Percentiles rank a stretch among this genome's conserved stretches.
Evolutionary conservation across 257 asterid species (phyloP).

Genomic region (Nicotiana obtusifolia): DNA sequence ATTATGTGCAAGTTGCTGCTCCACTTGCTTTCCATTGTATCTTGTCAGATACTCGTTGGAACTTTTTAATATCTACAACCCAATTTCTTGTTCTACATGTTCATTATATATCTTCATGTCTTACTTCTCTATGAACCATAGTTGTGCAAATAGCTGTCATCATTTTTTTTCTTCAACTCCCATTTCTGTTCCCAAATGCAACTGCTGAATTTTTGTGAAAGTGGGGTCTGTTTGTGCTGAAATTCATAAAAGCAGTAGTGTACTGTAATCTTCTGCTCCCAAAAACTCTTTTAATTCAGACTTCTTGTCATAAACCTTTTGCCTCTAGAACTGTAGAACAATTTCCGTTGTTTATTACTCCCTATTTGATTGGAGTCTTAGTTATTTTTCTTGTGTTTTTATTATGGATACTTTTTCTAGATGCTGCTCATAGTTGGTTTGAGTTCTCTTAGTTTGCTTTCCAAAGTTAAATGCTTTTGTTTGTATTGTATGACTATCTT

Average conservation of each 20-base stretch:
- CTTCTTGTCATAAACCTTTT: neutral
- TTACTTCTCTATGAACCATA: neutral
- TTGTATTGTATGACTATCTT: neutral
- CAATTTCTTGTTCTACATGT: neutral
- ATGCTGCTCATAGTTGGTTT: neutral
- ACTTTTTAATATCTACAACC: neutral
- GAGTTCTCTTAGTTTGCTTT: neutral
- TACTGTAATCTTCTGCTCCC: neutral
- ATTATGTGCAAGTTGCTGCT: neutral
- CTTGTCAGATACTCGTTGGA: neutral
- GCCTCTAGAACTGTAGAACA: neutral
- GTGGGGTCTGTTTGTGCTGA: neutral
- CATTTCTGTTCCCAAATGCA: neutral
- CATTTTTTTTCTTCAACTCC: neutral
- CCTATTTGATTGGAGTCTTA: neutral
- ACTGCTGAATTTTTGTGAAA: neutral
- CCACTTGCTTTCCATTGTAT: neutral
- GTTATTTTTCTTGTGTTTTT: neutral
- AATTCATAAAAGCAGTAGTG: neutral
- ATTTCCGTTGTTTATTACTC: neutral
- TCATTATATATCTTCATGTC: neutral
- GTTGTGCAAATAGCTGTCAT: neutral
- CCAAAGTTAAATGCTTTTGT: neutral
- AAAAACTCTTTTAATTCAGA: neutral
- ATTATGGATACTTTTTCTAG: neutral